Conservation (phyloP, 495 filamentous ascomycete genomes). For the Hamigera avellanea region DNA sequence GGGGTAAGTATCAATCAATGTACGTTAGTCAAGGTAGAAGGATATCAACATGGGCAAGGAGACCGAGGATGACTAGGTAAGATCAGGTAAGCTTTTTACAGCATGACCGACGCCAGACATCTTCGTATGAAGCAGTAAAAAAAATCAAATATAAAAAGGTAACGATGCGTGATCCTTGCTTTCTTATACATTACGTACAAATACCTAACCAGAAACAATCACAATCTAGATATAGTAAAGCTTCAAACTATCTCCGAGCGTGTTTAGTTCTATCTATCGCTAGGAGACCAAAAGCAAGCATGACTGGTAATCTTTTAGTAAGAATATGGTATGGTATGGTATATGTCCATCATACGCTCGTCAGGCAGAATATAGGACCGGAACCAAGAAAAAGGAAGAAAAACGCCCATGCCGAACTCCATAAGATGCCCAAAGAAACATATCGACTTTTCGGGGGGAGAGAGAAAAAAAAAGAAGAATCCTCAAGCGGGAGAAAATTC, state of each 20-base stretch:
- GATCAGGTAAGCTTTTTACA: slow-evolving; percentile 53
- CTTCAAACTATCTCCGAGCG: too few relatives aligned
- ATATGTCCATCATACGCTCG: slow-evolving; percentile 24
- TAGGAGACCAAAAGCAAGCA: too few relatives aligned
- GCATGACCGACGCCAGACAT: slow-evolving; percentile 22
- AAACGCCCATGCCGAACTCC: slow-evolving; percentile 31
- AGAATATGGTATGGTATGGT: slow-evolving; percentile 12
- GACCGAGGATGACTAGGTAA: slow-evolving; percentile 38
- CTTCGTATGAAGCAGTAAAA: slow-evolving; percentile 10
- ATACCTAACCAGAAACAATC: too few relatives aligned
- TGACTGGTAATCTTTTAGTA: background rate
- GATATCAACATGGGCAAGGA: slow-evolving; percentile 2
- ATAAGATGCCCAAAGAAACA: slow-evolving; percentile 12
- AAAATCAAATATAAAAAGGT: too few relatives aligned
- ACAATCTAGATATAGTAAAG: too few relatives aligned
- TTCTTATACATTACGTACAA: too few relatives aligned
- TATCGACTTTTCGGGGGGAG: slow-evolving; percentile 7
- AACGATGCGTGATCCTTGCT: too few relatives aligned
- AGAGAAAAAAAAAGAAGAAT: slow-evolving; percentile 7
- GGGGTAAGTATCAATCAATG: slow-evolving; percentile 35
- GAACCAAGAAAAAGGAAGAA: slow-evolving; percentile 7
- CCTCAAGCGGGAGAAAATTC: too few relatives aligned
- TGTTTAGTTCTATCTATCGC: slow-evolving; percentile 1
- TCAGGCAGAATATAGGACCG: slow-evolving; percentile 16
- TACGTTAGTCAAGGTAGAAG: slow-evolving; percentile 28